Evolutionary conservation across 2,329 filamentous ascomycete species (phyloP), one percentile per base, ranked within the genome.

Genomic region (Laburnicola sp.): DNA sequence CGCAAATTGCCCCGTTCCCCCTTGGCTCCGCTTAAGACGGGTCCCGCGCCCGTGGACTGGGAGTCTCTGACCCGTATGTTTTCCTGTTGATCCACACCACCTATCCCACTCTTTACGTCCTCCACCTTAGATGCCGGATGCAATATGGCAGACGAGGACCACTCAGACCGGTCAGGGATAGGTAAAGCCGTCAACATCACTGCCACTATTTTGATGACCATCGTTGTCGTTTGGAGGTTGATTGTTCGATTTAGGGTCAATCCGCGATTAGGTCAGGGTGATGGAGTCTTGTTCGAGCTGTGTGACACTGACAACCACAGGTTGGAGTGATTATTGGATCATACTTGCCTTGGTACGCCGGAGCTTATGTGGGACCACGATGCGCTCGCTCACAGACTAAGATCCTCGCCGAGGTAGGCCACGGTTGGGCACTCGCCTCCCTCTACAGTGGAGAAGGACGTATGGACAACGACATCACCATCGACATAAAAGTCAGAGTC

Each of bases 241-340:
- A 34, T 47, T 16, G 35, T 47, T 11, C 35, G 35, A 4, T 45
- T 34, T 26, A 23, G 27, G 21, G 31, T 51, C 35, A 46, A 50
- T 43, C 31, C 47, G 5, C 43, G 45, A 26, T 11, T 53, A 26
- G 42, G 23, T 45, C 5, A 35, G 42, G 22, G 2, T 11, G 5
- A 11, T 3, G 27, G 5, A 3, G n/a, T 1, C 5, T 9, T 11
- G 10, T 36, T 32, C 6, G 3, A 6, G 2, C 16, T 25, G 32
- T 26, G 23, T 21, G 6, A 28, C 11, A 36, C 32, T 36, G 23
- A 45, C 23, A 7, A 11, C 21, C n/a, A 21, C 11, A 47, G 51
- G 43, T 26, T 50, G 46, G 51, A 47, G 45, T 28, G 51, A 54
- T 21, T 47, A 50, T 27, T 54, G 51, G 46, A 45, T 54, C 3